Conservation (phyloP, 805 yeast genomes). For the Wickerhamiella allomyrinae region DNA sequence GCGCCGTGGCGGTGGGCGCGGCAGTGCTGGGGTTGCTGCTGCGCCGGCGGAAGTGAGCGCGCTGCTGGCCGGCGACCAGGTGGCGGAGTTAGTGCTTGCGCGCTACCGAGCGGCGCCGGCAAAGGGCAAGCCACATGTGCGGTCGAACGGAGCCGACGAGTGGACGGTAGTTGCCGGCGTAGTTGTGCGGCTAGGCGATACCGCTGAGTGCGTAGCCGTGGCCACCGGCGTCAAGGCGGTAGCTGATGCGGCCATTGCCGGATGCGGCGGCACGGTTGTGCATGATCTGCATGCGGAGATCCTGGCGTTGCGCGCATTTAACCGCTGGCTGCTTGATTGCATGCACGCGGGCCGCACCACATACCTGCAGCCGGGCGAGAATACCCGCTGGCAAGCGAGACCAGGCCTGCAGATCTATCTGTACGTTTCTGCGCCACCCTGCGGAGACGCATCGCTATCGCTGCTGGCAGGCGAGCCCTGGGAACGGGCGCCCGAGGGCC, state of each 20-base stretch:
- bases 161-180: slow-evolving; percentile 78
- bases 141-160: slow-evolving; percentile 55
- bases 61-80: slow-evolving; percentile 8
- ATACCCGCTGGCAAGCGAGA: neutral
- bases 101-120: slow-evolving; percentile 18
- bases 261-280: slow-evolving; percentile 43
- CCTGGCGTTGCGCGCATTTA: slow-evolving; percentile 55
- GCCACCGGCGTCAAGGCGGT: slow-evolving; percentile 76
- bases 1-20: slow-evolving; percentile 72
- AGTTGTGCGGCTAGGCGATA: slow-evolving; percentile 26
- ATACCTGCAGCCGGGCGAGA: slow-evolving; percentile 5
- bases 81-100: slow-evolving; percentile 17
- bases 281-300: slow-evolving; percentile 93
- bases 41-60: slow-evolving; percentile 11
- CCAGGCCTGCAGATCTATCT: slow-evolving; percentile 34
- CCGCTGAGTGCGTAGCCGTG: slow-evolving; percentile 30
- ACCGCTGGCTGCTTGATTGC: slow-evolving; percentile 34
- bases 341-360: slow-evolving; percentile 6
- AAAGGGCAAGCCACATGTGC: slow-evolving; percentile 42
- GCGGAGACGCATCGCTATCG: slow-evolving; percentile 79
- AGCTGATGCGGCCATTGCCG: slow-evolving; percentile 37
- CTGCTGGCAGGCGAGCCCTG: slow-evolving; percentile 17
- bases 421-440: slow-evolving; percentile 65
- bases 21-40: slow-evolving; percentile 33
- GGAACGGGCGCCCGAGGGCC: slow-evolving; percentile 5